Conservation (phyloP, 2,329 filamentous ascomycete genomes). For the Alternaria postmessia region DNA sequence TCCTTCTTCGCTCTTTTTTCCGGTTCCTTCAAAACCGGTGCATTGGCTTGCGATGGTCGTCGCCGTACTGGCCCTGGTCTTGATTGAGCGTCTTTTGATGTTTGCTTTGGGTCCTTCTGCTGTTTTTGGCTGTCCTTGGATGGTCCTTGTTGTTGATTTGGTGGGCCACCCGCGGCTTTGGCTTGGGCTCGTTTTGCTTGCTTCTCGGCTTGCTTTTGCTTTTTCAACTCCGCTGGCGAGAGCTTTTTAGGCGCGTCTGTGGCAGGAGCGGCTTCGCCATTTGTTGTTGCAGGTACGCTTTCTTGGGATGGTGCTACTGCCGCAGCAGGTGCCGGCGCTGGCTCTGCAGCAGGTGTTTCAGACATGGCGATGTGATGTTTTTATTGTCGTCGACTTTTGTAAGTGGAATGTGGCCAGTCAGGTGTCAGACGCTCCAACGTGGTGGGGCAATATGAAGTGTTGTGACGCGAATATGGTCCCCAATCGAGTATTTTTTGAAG, state of each 20-base stretch:
- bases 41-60: constrained; percentile 40
- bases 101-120: constrained; percentile 47
- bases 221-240: constrained; percentile 83
- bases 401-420: constrained; percentile 11
- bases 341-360: constrained; percentile 30
- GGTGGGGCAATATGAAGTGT: constrained; percentile 19
- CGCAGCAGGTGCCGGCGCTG: constrained; percentile 20
- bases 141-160: constrained; percentile 47
- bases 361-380: constrained; percentile 31
- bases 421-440: constrained; percentile 11
- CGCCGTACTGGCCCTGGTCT: constrained; percentile 44
- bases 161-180: constrained; percentile 57
- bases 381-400: constrained; percentile 1
- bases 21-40: constrained; percentile 38
- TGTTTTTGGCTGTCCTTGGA: constrained; percentile 45
- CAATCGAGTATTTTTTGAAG: background rate
- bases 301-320: constrained; percentile 19
- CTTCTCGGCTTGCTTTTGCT: constrained; percentile 89
- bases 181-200: constrained; percentile 79
- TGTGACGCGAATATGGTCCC: background rate
- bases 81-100: constrained; percentile 44
- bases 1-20: constrained; percentile 48
- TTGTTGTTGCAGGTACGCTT: constrained; percentile 23
- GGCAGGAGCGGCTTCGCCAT: constrained; percentile 32
- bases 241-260: constrained; percentile 61